phyloP scores from a whole-genome alignment of 164 flowering plant genomes.

The Stephania yunnanensis region DNA sequence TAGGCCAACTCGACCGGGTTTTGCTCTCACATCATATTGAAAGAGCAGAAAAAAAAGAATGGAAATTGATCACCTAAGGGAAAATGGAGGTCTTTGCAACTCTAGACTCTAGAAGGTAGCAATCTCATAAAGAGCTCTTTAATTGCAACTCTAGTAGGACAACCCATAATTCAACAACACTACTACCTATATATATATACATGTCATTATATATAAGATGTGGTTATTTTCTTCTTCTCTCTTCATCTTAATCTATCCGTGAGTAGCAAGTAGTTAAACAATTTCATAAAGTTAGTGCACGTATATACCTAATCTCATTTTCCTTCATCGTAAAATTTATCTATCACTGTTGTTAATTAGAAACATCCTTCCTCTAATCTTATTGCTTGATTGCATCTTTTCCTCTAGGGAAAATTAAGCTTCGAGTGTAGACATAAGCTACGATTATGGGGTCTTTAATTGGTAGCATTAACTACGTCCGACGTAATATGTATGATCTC shows the following conservation, averaged over 20 bases:
- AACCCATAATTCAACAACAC: no score
- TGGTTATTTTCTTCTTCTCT: no score
- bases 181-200: no score
- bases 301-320: background rate
- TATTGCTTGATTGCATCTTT: background rate
- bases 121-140: no score
- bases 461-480: background rate
- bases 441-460: background rate
- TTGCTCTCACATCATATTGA: background rate
- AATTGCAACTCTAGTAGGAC: no score
- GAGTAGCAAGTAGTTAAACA: background rate
- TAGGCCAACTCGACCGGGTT: no score
- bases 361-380: background rate
- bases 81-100: background rate
- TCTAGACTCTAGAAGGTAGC: background rate
- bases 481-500: background rate
- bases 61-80: background rate
- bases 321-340: background rate
- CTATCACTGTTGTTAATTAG: background rate
- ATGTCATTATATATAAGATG: no score
- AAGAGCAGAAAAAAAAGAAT: no score
- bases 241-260: background rate
- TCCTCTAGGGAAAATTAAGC: background rate
- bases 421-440: background rate
- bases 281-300: background rate